Evolutionary conservation across 306 rosid species (phyloP).

Genomic region (Canavalia gladiata): DNA sequence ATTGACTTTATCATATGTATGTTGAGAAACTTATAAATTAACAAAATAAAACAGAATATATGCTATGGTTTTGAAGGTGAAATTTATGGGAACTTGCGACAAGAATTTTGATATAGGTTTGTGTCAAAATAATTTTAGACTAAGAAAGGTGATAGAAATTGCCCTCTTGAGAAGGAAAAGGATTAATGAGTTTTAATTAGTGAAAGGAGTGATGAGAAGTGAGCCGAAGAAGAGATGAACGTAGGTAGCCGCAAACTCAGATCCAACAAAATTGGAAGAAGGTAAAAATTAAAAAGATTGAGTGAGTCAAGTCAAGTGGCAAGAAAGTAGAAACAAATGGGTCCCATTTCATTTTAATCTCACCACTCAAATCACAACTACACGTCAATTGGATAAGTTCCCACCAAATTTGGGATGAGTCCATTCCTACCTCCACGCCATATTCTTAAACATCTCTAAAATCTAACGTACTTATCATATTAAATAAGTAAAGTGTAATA

Average conservation of each 20-base stretch:
- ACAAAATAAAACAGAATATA: neutral
- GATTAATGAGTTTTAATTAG: neutral
- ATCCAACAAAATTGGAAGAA: slow-evolving; percentile 29
- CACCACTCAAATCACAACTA: neutral
- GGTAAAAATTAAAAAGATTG: neutral
- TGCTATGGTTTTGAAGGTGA: no score
- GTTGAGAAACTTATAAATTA: neutral
- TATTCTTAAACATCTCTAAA: slow-evolving; percentile 1
- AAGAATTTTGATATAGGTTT: no score
- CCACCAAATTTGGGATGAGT: slow-evolving; percentile 21
- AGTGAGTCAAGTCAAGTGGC: neutral
- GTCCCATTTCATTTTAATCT: slow-evolving; percentile 24
- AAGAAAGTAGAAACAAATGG: slow-evolving; percentile 12
- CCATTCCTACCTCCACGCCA: slow-evolving; percentile 36
- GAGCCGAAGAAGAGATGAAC: slow-evolving; percentile 34
- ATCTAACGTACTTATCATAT: neutral
- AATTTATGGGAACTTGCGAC: no score
- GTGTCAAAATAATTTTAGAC: no score
- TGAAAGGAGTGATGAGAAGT: neutral
- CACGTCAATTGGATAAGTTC: slow-evolving; percentile 64
- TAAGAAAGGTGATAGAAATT: no score
- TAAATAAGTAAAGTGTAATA: no score
- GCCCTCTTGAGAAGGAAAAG: neutral
- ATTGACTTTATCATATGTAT: neutral
- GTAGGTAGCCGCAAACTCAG: neutral